Evolutionary conservation across 169 alveolate species (phyloP), one percentile per base, ranked within the genome.

Genomic region (Plasmodium vivax): DNA sequence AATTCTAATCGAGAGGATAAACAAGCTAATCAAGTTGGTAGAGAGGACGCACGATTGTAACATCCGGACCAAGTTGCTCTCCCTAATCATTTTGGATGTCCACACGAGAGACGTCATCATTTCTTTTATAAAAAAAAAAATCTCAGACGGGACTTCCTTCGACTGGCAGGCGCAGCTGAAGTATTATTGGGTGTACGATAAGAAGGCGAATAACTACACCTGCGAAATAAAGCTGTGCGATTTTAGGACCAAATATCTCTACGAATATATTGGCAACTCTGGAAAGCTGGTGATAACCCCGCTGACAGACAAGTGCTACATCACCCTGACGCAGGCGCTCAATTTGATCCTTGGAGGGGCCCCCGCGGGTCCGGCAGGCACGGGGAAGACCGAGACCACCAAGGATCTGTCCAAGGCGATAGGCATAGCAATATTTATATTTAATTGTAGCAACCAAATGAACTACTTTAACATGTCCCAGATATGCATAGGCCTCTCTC

Each of bases 281-380:
- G 98, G 98, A 51, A 96, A 99, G 84, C 95, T 99, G 93, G 99
- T 99, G 79, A 98, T 99, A 93, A 99, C 99, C 34, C 99, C 99
- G 2, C 97, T 99, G 73, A 99, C 99, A 27, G 99, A 99, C 94
- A 97, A 99, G 95, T 98, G 99, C 85, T 98, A 98, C 94, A 97
- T 98, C 95, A 98, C 99, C 41, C 96, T 99, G 47, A 98, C 99
- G 34, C 98, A 98, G 84, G 99, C 99, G n/a, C 96, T 99, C 56
- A 97, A 98, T 83, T 93, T 98, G 54, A 97, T 96, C 51, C 97
- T 98, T 97, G 99, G 99, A 68, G 99, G 99, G 71, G 97, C 99
- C 32, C 98, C 99, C n/a, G 99, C 99, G 2, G 99, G 99, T 2
- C 99, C 99, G 12, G 99, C 99, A 4, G 99, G 99, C 3, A 98